A percentile compares a stretch with the other conserved stretches of the same genome.
phyloP scores from a whole-genome alignment of 2,329 filamentous ascomycete genomes.

The Neofusicoccum parvum region DNA sequence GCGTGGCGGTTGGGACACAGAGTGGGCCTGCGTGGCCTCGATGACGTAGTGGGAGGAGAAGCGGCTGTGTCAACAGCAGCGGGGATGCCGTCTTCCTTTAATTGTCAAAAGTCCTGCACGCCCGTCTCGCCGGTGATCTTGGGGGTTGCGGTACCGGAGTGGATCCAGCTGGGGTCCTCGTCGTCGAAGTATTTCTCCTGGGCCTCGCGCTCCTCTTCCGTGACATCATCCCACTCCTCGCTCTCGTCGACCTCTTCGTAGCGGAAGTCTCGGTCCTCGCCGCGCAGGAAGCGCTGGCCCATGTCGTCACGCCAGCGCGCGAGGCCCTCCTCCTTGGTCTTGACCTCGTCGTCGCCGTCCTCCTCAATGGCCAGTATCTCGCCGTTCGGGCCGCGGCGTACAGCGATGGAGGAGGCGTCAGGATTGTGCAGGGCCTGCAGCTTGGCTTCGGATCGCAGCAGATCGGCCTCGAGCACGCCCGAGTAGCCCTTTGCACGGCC shows the following conservation, averaged over 20 bases:
- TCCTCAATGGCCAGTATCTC: slow-evolving; percentile 61
- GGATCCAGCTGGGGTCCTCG: slow-evolving; percentile 70
- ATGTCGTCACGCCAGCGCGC: slow-evolving; percentile 73
- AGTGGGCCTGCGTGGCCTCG: slow-evolving; percentile 1
- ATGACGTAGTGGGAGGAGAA: background rate
- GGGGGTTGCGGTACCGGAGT: slow-evolving; percentile 33
- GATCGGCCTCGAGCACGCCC: slow-evolving; percentile 74
- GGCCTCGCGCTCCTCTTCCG: slow-evolving; percentile 61
- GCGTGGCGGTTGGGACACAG: slow-evolving; percentile 1
- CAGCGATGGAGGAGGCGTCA: slow-evolving; percentile 54
- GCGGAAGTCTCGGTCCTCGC: slow-evolving; percentile 77
- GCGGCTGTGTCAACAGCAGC: background rate
- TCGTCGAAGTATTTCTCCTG: slow-evolving; percentile 81
- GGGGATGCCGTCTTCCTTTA: background rate
- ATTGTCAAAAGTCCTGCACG: slow-evolving; percentile 49
- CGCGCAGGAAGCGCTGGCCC: slow-evolving; percentile 71
- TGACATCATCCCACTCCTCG: slow-evolving; percentile 69
- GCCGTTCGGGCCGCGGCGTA: slow-evolving; percentile 54
- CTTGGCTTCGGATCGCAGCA: slow-evolving; percentile 75
- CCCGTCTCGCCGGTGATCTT: slow-evolving; percentile 50
- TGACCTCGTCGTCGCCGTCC: slow-evolving; percentile 60
- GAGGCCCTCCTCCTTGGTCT: slow-evolving; percentile 66
- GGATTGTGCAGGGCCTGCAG: slow-evolving; percentile 63
- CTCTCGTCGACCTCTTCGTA: slow-evolving; percentile 71
- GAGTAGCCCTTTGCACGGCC: slow-evolving; percentile 76